These are phyloP conservation scores for Lumnitzera racemosa DNA, from an alignment of 345 rosid genomes.

Conservation along the genomic window DNA sequence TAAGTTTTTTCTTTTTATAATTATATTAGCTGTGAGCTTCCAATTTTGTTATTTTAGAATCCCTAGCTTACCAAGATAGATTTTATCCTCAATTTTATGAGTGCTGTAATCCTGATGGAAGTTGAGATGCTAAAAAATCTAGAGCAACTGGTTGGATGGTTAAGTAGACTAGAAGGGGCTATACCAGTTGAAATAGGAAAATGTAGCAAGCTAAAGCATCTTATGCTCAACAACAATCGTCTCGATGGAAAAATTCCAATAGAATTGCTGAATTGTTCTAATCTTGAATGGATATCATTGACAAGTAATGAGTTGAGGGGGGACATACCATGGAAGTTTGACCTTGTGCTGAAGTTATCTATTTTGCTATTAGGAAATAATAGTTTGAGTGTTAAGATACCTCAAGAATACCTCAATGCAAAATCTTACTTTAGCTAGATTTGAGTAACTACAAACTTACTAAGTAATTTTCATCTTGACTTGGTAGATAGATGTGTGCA, in stretches of 20 bases:
- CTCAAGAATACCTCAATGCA: conserved; percentile 74
- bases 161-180: conserved; percentile 61
- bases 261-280: conserved; percentile 66
- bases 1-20: conserved; percentile 70
- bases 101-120: conserved; percentile 69
- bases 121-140: conserved; percentile 69
- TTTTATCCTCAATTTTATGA: conserved; percentile 75
- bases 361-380: conserved; percentile 94
- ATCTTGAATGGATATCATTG: conserved; percentile 88
- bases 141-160: conserved; percentile 92
- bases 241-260: conserved; percentile 71
- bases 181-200: conserved; percentile 61
- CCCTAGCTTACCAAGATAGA: conserved; percentile 63
- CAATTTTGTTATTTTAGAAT: conserved; percentile 62
- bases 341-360: conserved; percentile 61
- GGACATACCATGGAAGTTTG: conserved; percentile 51
- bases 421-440: conserved; percentile 85
- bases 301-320: conserved; percentile 76
- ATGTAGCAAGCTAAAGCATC: conserved; percentile 28
- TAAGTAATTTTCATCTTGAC: conserved; percentile 77
- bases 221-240: conserved; percentile 77
- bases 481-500: conserved; percentile 83
- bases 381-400: conserved; percentile 78
- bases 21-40: conserved; percentile 72
- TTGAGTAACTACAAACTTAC: conserved; percentile 80